Base-by-base conservation (phyloP, 805 yeast genomes). In the Monosporozyma siamensis region DNA sequence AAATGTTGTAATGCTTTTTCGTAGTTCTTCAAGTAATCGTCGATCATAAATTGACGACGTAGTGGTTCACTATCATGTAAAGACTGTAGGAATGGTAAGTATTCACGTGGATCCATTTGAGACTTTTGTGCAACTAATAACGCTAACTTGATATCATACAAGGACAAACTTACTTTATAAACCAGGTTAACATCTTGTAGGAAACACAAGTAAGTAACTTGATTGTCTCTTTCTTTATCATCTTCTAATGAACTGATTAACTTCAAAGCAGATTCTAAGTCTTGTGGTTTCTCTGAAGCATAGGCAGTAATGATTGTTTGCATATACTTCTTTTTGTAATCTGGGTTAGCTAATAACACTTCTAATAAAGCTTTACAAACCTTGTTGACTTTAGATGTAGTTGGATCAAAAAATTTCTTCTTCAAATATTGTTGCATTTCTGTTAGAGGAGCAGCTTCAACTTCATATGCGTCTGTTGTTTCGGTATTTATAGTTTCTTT, bases 91-190 rank as follows among this genome's bases (percentile, higher is more conserved):
- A 92, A 92, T 40, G 98, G 96, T 41, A 92, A 67, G 53, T 92
- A 92, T 63, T 92, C 99, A 55, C 89, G 87, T 20, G 99, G 99
- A 65, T 92, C 99, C 71, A 82, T 89, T 63, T 90, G 97, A 0
- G 97, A 88, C 56, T 88, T 92, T 59, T 94, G 97, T 0, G 98
- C 98, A 45, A 92, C 80, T 10, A 74, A 71, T 44, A 92, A 70
- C 0, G 97, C 77, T 53, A 90, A 67, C 44, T 80, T 79, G 34
- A 92, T 79, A 58, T 92, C 82, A 55, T 92, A 92, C 17, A 83
- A 66, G 2, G 94, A 82, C 44, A 92, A 71, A 0, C 97, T 83
- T 15, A 80, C 78, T 38, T 79, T 72, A 63, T 90, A 92, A 17
- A 92, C 70, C 46, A 75, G 68, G 56, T 87, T 87, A 29, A 88